Base-by-base conservation (phyloP, 257 asterid species). In the Pogostemon cablin region DNA sequence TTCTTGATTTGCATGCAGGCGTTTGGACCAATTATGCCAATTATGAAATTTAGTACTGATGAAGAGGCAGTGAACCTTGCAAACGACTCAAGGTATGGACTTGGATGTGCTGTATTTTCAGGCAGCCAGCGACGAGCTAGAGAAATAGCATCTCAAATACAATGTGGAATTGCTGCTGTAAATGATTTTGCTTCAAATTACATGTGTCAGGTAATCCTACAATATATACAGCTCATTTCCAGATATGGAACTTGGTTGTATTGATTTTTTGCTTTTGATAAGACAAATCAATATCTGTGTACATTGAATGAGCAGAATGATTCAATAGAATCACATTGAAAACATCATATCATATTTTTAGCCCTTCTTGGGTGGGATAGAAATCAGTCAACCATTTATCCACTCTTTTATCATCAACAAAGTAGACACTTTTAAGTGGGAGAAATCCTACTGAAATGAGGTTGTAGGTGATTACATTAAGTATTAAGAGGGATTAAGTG, bases 41-140 rank as follows among this genome's bases (percentile, higher is more conserved):
- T 93, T 66, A 93, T 91, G 99, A 84, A 82, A 81, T 93, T 93
- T 78, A 87, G 91, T 71, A 83, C 90, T 37, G 96, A 93, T 75
- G 99, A 86, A 74, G 99, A 93, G 86, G 99, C 75, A 40, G 75
- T 91, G 75, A 80, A 55, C 75, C 95, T 93, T 55, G 99, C 97
- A 67, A 93, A 93, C 59, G 99, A 93, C 80, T 93, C 99, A 2
- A 91, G 77, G 59, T 93, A 91, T 54, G 99, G 99, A 72, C 99
- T 93, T 62, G 99, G 99, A 4, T 91, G 97, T 87, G 96, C 99
- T 47, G 99, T 93, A 20, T 93, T 93, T 80, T 93, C 99, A 15
- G 97, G 99, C 79, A 93, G 86, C 85, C 99, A 91, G 79, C 74
- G 73, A 6, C 88, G 97, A 61, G 96, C 99, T 54, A 93, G 68